A percentile compares a stretch with the other conserved stretches of the same genome.
Evolutionary conservation across 2,329 filamentous ascomycete species (phyloP).

Genomic region (Aspergillus aculeatus): DNA sequence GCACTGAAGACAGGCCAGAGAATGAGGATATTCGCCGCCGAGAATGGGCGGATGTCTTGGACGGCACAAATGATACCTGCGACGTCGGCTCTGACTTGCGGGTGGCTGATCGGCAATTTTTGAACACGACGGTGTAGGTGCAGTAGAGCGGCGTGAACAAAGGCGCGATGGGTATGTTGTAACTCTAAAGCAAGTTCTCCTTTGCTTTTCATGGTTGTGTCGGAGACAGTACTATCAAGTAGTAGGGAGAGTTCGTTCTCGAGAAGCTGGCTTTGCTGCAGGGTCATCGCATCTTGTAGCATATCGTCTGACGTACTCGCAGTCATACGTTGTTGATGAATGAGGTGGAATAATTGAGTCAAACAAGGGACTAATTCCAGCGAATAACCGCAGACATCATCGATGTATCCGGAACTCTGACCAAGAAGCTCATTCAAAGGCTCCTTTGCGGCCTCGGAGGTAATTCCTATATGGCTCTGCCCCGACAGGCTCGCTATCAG

Average conservation of each 20-base stretch:
- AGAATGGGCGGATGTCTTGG: slow-evolving; percentile 19
- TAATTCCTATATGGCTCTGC: background rate
- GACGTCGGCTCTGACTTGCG: slow-evolving; percentile 21
- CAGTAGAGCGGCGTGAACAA: slow-evolving; percentile 28
- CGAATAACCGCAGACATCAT: slow-evolving; percentile 33
- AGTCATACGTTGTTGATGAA: slow-evolving; percentile 1
- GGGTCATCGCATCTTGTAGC: background rate
- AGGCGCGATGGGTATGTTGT: slow-evolving; percentile 25
- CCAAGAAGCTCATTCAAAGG: slow-evolving; percentile 11
- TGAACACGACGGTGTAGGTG: slow-evolving; percentile 30
- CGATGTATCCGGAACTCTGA: slow-evolving; percentile 13
- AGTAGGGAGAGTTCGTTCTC: slow-evolving; percentile 15
- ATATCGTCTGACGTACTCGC: background rate
- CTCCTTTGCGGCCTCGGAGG: background rate
- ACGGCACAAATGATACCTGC: slow-evolving; percentile 21
- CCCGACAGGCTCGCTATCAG: slow-evolving; percentile 28
- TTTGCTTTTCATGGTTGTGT: background rate
- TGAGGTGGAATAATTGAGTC: slow-evolving; percentile 22
- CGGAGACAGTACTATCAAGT: slow-evolving; percentile 8
- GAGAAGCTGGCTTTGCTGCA: slow-evolving; percentile 10
- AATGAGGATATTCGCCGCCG: slow-evolving; percentile 28
- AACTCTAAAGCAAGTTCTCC: slow-evolving; percentile 21
- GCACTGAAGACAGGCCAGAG: slow-evolving; percentile 35
- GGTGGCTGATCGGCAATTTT: slow-evolving; percentile 17
- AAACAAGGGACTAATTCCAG: slow-evolving; percentile 28